Percentiles rank a stretch among this genome's conserved stretches.
phyloP scores from a whole-genome alignment of 2,329 filamentous ascomycete genomes.

The Hymenoscyphus repandus region DNA sequence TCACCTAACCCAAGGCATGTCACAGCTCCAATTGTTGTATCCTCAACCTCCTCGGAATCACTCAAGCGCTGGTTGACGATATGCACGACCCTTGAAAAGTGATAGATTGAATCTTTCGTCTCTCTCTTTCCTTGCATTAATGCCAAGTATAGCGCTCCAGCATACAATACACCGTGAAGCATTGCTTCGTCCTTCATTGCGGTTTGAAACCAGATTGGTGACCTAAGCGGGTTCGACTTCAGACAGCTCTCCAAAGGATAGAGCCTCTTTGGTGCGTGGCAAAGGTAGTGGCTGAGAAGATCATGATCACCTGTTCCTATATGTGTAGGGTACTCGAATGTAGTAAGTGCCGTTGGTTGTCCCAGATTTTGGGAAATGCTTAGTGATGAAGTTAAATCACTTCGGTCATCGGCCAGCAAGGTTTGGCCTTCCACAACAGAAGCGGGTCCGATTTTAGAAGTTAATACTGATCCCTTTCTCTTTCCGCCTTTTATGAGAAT shows the following conservation, averaged over 20 bases:
- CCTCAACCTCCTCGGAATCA: conserved; percentile 4
- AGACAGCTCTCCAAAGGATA: conserved; percentile 13
- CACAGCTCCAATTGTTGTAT: conserved; percentile 18
- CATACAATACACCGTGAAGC: conserved; percentile 21
- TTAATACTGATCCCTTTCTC: not conserved
- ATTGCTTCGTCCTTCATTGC: conserved; percentile 21
- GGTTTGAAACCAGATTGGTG: conserved; percentile 19
- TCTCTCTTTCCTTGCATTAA: conserved; percentile 15
- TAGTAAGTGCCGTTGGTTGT: conserved; percentile 11
- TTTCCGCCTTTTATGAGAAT: not conserved
- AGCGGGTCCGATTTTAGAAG: not conserved
- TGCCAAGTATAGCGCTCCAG: conserved; percentile 17
- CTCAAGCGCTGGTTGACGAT: conserved; percentile 16
- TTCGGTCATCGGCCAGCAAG: too few species aligned
- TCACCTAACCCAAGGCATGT: conserved; percentile 22
- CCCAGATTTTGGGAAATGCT: conserved; percentile 7
- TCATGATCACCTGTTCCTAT: conserved; percentile 12
- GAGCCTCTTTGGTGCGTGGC: conserved; percentile 10
- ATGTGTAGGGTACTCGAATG: conserved; percentile 12
- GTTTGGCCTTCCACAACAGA: too few species aligned
- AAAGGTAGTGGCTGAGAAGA: conserved; percentile 17
- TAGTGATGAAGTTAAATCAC: not conserved
- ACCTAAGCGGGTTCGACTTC: conserved; percentile 14
- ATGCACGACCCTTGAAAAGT: conserved; percentile 10
- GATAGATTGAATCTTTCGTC: conserved; percentile 14